A percentile compares a stretch with the other conserved stretches of the same genome.
These are phyloP conservation scores for Umbellularia californica DNA, from an alignment of 164 flowering plant genomes.

Conservation along the genomic window DNA sequence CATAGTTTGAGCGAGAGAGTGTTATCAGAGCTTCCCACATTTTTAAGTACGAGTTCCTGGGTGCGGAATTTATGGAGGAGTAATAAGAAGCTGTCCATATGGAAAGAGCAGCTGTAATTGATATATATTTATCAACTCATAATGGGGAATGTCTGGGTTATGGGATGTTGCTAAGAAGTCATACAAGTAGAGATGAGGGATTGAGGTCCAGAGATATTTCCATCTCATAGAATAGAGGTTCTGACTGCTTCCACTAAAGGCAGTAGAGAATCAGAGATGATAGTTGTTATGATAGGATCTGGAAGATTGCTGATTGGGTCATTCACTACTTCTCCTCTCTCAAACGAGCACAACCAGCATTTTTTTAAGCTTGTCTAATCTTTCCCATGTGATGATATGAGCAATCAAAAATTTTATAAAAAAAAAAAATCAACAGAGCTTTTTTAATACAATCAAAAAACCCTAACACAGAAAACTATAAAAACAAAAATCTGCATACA, in stretches of 20 bases:
- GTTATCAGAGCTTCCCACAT: neutral
- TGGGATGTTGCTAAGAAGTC: no score
- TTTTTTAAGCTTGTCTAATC: no score
- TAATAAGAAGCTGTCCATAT: neutral
- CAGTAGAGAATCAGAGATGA: neutral
- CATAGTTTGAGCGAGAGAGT: no score
- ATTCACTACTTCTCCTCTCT: neutral
- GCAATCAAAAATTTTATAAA: no score
- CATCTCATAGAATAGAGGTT: constrained; percentile 6
- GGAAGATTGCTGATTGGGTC: constrained; percentile 1
- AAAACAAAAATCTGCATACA: no score
- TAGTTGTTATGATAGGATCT: neutral
- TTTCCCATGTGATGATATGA: no score
- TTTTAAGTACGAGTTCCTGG: neutral
- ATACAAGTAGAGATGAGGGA: neutral
- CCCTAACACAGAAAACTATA: no score
- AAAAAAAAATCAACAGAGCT: no score
- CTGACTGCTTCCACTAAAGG: neutral
- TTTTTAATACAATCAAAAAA: no score
- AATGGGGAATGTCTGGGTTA: neutral
- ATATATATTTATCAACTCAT: no score
- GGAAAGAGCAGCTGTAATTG: neutral
- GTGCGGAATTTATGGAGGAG: neutral
- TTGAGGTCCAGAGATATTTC: neutral
- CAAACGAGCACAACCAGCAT: no score